Evolutionary conservation across 768 basidiomycete species (phyloP).

Genomic region (Psilocybe tampanensis): DNA sequence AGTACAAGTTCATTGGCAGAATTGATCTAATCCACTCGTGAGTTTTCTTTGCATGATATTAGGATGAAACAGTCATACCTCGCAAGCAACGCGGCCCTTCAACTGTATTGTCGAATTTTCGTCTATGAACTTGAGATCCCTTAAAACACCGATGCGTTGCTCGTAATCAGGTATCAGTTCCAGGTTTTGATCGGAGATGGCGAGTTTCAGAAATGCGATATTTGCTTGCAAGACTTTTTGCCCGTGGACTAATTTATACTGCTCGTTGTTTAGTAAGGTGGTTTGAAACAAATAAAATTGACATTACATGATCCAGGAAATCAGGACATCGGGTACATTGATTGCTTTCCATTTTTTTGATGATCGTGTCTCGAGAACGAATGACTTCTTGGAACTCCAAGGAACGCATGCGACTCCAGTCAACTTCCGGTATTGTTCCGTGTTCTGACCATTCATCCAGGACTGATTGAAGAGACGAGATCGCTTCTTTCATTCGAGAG

Average conservation of each 20-base stretch:
- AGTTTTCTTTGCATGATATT: background rate
- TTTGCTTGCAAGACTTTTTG: slow-evolving; percentile 74
- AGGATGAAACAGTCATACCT: slow-evolving; percentile 50
- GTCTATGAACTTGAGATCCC: slow-evolving; percentile 91
- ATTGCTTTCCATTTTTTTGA: slow-evolving; percentile 41
- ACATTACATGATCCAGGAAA: slow-evolving; percentile 74
- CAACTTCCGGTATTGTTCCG: slow-evolving; percentile 66
- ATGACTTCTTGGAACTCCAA: slow-evolving; percentile 91
- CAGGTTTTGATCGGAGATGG: slow-evolving; percentile 94
- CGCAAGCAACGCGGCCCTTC: slow-evolving; percentile 98
- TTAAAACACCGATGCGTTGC: slow-evolving; percentile 87
- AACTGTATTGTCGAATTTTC: slow-evolving; percentile 94
- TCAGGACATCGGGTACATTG: slow-evolving; percentile 63
- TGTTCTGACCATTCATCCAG: slow-evolving; percentile 58
- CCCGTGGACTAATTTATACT: slow-evolving; percentile 81
- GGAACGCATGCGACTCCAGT: slow-evolving; percentile 82
- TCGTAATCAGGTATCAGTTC: slow-evolving; percentile 98
- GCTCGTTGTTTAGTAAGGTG: slow-evolving; percentile 4
- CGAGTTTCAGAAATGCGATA: slow-evolving; percentile 77
- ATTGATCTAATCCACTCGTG: slow-evolving; percentile 70
- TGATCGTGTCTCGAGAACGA: slow-evolving; percentile 54
- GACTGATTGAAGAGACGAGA: slow-evolving; percentile 49
- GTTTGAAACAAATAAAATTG: background rate
- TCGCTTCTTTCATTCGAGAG: slow-evolving; percentile 58
- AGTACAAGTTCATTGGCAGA: slow-evolving; percentile 96